Evolutionary conservation across 78 protist genomes (phyloP).

Genomic region (Mastigamoeba balamuthi): DNA sequence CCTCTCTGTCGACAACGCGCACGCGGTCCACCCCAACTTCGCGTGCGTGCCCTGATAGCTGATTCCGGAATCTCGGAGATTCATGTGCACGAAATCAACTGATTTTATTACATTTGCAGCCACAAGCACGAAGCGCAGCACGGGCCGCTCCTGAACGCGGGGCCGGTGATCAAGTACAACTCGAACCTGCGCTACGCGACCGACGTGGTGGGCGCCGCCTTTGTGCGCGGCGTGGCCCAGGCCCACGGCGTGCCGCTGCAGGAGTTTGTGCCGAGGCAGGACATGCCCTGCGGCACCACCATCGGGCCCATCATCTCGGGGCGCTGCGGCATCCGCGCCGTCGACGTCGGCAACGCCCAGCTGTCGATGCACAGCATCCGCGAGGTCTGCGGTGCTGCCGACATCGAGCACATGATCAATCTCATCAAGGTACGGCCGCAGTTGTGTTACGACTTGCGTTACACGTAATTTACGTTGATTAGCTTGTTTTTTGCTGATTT

Average conservation of each 20-base stretch:
- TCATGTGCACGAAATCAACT: background rate
- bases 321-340: slow-evolving; percentile 55
- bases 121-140: slow-evolving; percentile 78
- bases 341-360: slow-evolving; percentile 89
- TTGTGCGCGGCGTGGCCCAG: slow-evolving; percentile 53
- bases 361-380: slow-evolving; percentile 87
- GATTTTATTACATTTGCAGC: background rate
- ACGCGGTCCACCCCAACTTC: slow-evolving; percentile 95
- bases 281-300: slow-evolving; percentile 90
- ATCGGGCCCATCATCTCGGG: slow-evolving; percentile 68
- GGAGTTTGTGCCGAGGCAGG: slow-evolving; percentile 78
- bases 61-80: background rate
- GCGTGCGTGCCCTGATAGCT: background rate
- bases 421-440: too few species aligned
- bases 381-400: slow-evolving; percentile 55
- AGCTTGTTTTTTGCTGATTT: too few species aligned
- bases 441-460: too few species aligned
- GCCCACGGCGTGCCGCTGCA: slow-evolving; percentile 60
- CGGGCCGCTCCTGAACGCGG: slow-evolving; percentile 77
- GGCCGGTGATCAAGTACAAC: slow-evolving; percentile 84
- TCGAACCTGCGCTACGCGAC: slow-evolving; percentile 91
- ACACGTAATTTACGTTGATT: too few species aligned
- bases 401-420: slow-evolving; percentile 26
- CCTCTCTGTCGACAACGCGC: slow-evolving; percentile 89
- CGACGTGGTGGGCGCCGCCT: slow-evolving; percentile 18